These are phyloP conservation scores for Rhizopogon salebrosus DNA, from an alignment of 768 basidiomycete species.

Conservation along the genomic window DNA sequence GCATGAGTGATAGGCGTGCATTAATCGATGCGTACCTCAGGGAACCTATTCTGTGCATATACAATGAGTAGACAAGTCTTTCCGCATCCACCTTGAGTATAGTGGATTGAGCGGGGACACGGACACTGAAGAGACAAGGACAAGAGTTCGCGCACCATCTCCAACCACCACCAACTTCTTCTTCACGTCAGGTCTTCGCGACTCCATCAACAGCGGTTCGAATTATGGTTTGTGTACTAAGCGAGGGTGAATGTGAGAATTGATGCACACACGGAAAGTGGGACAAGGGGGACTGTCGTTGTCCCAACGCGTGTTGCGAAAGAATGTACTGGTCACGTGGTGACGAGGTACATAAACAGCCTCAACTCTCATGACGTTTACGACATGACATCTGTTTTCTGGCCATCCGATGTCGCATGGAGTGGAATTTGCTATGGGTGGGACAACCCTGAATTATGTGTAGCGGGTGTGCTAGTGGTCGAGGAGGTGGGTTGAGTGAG, in stretches of 20 bases:
- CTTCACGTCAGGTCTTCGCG: constrained; percentile 72
- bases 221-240: neutral
- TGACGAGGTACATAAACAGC: neutral
- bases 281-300: too few species aligned
- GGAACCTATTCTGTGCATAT: constrained; percentile 94
- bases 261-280: too few species aligned
- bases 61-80: constrained; percentile 96
- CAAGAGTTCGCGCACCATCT: constrained; percentile 55
- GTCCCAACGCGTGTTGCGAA: neutral
- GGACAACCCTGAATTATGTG: constrained; percentile 40
- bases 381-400: constrained; percentile 41
- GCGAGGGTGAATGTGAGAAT: too few species aligned
- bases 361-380: too few species aligned
- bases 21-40: constrained; percentile 60
- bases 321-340: neutral
- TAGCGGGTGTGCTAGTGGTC: constrained; percentile 44
- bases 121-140: constrained; percentile 16
- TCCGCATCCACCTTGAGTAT: constrained; percentile 67
- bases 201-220: constrained; percentile 16
- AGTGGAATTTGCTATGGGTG: constrained; percentile 59
- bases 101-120: constrained; percentile 20
- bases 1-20: neutral
- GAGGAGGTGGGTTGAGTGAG: constrained; percentile 24
- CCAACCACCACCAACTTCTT: constrained; percentile 86
- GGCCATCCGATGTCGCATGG: constrained; percentile 47